Evolutionary conservation across 805 yeast genomes (phyloP).

Genomic region (Debaryomyces prosopidis): DNA sequence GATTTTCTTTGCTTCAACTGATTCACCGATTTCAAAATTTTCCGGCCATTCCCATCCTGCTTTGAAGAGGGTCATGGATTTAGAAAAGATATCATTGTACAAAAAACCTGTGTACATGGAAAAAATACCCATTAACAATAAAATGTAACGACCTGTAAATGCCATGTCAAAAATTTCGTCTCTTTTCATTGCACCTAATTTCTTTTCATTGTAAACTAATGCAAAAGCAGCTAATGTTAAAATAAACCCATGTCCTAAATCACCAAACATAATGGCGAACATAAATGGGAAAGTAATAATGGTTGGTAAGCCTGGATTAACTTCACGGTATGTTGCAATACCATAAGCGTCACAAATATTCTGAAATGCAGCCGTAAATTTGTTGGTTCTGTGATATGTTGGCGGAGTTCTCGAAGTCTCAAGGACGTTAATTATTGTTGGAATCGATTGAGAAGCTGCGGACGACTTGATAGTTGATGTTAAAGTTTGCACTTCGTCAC

Average conservation of each 20-base stretch:
- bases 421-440: conserved; percentile 55
- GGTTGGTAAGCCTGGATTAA: conserved; percentile 94
- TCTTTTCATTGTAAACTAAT: conserved; percentile 72
- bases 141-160: conserved; percentile 85
- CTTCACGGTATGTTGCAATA: conserved; percentile 87
- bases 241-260: conserved; percentile 91
- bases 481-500: conserved; percentile 67
- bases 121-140: conserved; percentile 88
- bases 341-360: conserved; percentile 95
- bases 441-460: conserved; percentile 51
- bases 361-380: conserved; percentile 92
- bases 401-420: conserved; percentile 89
- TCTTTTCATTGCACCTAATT: conserved; percentile 65
- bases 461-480: conserved; percentile 65
- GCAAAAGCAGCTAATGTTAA: conserved; percentile 70
- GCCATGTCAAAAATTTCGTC: conserved; percentile 98
- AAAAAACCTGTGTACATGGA: conserved; percentile 94
- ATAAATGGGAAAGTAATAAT: conserved; percentile 95
- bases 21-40: conserved; percentile 65
- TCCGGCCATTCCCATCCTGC: conserved; percentile 96
- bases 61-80: conserved; percentile 81
- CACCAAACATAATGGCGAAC: conserved; percentile 99
- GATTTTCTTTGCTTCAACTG: conserved; percentile 61
- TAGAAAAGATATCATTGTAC: conserved; percentile 92
- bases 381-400: conserved; percentile 91